Evolutionary conservation across 768 basidiomycete genomes (phyloP).

Genomic region (Tephrocybe sp.): DNA sequence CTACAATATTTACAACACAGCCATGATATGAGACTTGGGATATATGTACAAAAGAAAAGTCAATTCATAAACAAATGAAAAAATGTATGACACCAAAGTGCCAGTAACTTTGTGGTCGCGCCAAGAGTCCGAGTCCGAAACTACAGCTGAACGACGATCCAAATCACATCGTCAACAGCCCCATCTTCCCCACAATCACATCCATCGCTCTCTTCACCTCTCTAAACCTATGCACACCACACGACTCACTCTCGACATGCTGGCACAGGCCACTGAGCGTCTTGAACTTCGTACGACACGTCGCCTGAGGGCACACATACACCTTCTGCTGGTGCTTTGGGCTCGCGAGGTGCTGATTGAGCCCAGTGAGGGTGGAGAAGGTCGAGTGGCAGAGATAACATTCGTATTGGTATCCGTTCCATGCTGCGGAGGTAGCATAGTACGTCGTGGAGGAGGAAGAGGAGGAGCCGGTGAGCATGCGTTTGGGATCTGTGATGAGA

Average conservation of each 20-base stretch:
- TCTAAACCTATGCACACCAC: slow-evolving; percentile 51
- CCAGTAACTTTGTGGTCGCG: too few relatives aligned
- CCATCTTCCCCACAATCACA: slow-evolving; percentile 25
- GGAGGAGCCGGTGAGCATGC: slow-evolving; percentile 38
- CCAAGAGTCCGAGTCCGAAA: too few relatives aligned
- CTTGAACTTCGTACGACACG: slow-evolving; percentile 40
- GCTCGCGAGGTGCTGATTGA: slow-evolving; percentile 66
- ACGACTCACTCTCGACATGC: slow-evolving; percentile 64
- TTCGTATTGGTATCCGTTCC: slow-evolving; percentile 52
- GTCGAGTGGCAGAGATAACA: slow-evolving; percentile 58
- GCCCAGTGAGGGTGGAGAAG: slow-evolving; percentile 36
- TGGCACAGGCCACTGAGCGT: slow-evolving; percentile 59
- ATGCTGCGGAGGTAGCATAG: slow-evolving; percentile 32
- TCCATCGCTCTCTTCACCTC: slow-evolving; percentile 38
- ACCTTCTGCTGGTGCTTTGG: slow-evolving; percentile 52
- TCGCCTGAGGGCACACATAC: slow-evolving; percentile 50
- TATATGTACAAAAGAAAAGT: too few relatives aligned
- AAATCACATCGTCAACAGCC: slow-evolving; percentile 17
- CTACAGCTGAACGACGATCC: too few relatives aligned
- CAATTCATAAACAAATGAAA: too few relatives aligned
- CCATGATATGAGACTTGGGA: too few relatives aligned
- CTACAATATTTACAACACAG: too few relatives aligned
- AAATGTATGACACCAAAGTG: too few relatives aligned
- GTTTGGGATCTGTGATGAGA: slow-evolving; percentile 53
- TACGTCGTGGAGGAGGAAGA: slow-evolving; percentile 16